Conservation (phyloP, 441 rosid species). For the Populus tomentosa region DNA sequence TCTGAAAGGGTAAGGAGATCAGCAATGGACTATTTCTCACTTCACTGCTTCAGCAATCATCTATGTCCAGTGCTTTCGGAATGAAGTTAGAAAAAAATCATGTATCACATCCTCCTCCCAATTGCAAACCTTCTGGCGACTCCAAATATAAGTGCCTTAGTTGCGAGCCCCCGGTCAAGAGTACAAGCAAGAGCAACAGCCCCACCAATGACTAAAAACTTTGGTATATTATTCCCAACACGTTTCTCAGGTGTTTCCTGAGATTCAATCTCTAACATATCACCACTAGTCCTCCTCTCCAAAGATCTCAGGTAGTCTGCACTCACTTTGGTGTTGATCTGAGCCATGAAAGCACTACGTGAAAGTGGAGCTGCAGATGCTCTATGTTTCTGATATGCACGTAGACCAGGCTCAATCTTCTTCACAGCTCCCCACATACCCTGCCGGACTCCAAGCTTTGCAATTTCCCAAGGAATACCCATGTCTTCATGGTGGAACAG, state of each 20-base stretch:
- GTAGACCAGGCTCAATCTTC: conserved; percentile 84
- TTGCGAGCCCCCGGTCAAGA: conserved; percentile 71
- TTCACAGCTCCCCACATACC: conserved; percentile 99
- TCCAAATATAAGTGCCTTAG: conserved; percentile 74
- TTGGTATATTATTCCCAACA: conserved; percentile 47
- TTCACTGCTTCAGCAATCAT: conserved; percentile 2
- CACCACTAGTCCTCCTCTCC: conserved; percentile 22
- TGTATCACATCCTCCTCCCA: conserved; percentile 58
- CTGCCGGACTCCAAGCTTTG: conserved; percentile 87
- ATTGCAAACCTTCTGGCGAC: conserved; percentile 76
- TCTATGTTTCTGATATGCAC: conserved; percentile 59
- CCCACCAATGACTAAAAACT: conserved; percentile 65
- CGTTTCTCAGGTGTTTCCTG: conserved; percentile 35
- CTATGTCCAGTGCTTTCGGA: background rate
- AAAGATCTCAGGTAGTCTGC: conserved; percentile 47
- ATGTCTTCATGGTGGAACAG: conserved; percentile 92
- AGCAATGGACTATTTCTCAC: conserved; percentile 7
- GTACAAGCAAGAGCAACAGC: conserved; percentile 70
- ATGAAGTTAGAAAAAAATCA: conserved; percentile 1
- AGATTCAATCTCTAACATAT: conserved; percentile 28
- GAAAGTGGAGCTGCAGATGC: conserved; percentile 56
- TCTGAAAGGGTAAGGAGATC: conserved; percentile 12
- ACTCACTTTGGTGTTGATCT: conserved; percentile 75
- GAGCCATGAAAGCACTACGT: conserved; percentile 63
- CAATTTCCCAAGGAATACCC: conserved; percentile 96